These are phyloP conservation scores for Camelina sativa DNA, from an alignment of 345 rosid species.

Conservation along the genomic window DNA sequence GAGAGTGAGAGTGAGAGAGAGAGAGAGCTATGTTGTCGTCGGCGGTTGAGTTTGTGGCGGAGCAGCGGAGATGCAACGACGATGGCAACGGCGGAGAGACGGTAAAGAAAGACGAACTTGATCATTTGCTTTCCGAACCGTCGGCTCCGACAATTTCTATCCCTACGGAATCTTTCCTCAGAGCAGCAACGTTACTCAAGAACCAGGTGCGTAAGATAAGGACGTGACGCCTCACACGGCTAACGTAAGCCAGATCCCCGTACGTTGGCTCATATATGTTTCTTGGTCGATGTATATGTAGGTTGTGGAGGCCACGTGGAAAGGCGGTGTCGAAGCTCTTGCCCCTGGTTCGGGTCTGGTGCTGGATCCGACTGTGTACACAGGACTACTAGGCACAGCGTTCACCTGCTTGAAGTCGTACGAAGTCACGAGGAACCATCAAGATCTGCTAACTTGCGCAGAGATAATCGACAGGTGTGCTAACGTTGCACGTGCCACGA, in stretches of 20 bases:
- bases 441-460: constrained; percentile 61
- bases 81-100: constrained; percentile 42
- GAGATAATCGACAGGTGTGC: constrained; percentile 73
- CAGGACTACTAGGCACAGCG: constrained; percentile 85
- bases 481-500: constrained; percentile 48
- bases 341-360: constrained; percentile 30
- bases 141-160: constrained; percentile 45
- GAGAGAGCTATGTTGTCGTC: constrained; percentile 45
- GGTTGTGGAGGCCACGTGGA: constrained; percentile 78
- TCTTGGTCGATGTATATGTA: constrained; percentile 23
- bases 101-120: constrained; percentile 36
- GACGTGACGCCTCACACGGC: background rate
- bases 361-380: constrained; percentile 67
- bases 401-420: constrained; percentile 79
- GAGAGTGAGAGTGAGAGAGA: constrained; percentile 7
- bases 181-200: constrained; percentile 74
- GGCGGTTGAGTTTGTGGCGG: constrained; percentile 46
- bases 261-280: constrained; percentile 8
- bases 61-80: constrained; percentile 39
- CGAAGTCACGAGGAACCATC: constrained; percentile 60
- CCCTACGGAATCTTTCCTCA: constrained; percentile 52
- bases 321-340: constrained; percentile 26
- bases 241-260: constrained; percentile 13
- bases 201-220: constrained; percentile 57
- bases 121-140: constrained; percentile 52